Percentiles rank a stretch among this genome's conserved stretches.
phyloP scores from a whole-genome alignment of 106 monocot species.

The Amphibolis antarctica region DNA sequence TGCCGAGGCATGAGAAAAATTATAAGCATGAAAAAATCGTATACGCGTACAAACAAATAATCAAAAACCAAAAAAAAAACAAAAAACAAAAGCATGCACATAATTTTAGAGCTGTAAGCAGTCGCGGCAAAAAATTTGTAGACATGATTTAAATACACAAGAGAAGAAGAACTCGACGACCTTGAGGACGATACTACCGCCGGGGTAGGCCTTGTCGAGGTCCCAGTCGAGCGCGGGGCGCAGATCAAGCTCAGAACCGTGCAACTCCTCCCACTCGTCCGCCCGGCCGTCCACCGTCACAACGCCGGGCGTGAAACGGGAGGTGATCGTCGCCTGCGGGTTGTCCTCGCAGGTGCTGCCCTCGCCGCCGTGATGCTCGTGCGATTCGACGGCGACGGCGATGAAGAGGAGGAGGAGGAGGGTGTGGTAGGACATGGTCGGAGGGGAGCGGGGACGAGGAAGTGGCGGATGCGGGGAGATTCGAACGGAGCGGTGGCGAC shows the following conservation, averaged over 20 bases:
- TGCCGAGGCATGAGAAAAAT: no score
- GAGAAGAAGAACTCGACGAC: constrained; percentile 9
- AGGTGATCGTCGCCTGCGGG: constrained; percentile 32
- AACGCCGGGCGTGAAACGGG: constrained; percentile 59
- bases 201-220: constrained; percentile 70
- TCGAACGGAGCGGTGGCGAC: not conserved
- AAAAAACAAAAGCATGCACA: no score
- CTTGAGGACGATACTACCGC: constrained; percentile 77
- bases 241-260: constrained; percentile 48
- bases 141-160: no score
- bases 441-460: not conserved
- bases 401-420: not conserved
- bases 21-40: no score
- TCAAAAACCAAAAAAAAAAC: no score
- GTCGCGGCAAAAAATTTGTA: no score
- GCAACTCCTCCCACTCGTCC: constrained; percentile 66
- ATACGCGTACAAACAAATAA: no score
- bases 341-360: constrained; percentile 34
- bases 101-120: no score
- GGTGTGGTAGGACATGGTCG: not conserved
- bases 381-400: constrained; percentile 9
- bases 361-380: constrained; percentile 60
- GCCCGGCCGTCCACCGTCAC: constrained; percentile 63
- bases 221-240: constrained; percentile 85
- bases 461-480: not conserved